Conservation (phyloP, 2,329 filamentous ascomycete species). For the Verticillium klebahnii region DNA sequence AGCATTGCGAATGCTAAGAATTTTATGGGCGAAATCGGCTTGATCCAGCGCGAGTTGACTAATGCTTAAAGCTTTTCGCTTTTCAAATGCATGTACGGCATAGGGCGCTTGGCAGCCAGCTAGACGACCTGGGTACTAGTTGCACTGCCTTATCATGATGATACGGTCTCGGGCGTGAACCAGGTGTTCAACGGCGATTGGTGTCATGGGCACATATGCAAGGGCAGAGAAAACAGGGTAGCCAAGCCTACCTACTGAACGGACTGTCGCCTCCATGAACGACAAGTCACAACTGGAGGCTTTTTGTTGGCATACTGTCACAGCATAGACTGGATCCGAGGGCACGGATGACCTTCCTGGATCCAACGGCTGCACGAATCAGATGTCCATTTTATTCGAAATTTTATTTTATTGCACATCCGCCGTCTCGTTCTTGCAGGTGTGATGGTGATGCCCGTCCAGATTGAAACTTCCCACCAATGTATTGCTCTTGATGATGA, state of each 20-base stretch:
- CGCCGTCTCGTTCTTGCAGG: too few relatives aligned
- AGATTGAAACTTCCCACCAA: too few relatives aligned
- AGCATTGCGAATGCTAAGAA: constrained; percentile 46
- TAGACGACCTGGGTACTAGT: not conserved
- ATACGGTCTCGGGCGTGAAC: not conserved
- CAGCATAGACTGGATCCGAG: not conserved
- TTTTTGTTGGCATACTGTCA: not conserved
- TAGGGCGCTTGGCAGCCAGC: not conserved
- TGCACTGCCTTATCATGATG: not conserved
- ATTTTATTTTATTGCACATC: too few relatives aligned
- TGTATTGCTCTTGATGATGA: too few relatives aligned
- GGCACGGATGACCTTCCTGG: not conserved
- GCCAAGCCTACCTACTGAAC: not conserved
- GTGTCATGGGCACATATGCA: not conserved
- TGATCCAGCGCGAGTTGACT: constrained; percentile 47
- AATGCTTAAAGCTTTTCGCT: constrained; percentile 5
- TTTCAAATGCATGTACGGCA: not conserved
- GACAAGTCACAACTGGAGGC: not conserved
- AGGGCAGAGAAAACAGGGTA: not conserved
- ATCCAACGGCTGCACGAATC: not conserved
- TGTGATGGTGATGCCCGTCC: too few relatives aligned
- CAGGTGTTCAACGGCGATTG: not conserved
- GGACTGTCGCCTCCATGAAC: not conserved
- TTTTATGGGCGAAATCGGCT: constrained; percentile 44
- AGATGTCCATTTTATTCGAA: not conserved